A percentile compares a stretch with the other conserved stretches of the same genome.
Conservation (phyloP, 2,329 filamentous ascomycete species). For the Trematosphaeria pertusa region DNA sequence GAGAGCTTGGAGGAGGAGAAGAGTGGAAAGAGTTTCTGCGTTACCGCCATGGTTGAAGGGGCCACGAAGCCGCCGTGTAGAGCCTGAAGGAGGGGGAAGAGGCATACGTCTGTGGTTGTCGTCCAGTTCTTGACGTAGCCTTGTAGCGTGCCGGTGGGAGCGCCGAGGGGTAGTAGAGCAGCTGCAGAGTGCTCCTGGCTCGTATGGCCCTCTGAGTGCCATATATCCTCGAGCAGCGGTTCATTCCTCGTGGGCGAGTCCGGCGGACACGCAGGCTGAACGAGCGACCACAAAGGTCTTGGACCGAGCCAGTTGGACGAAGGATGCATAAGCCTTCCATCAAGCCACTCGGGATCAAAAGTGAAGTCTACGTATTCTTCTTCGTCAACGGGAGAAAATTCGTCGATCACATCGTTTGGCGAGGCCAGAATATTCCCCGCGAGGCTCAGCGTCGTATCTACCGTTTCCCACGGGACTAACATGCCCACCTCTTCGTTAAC, state of each 20-base stretch:
- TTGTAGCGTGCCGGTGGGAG: slow-evolving; percentile 41
- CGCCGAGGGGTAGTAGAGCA: slow-evolving; percentile 39
- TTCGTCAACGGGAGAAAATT: slow-evolving; percentile 16
- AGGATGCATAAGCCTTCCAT: slow-evolving; percentile 26
- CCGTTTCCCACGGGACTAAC: slow-evolving; percentile 55
- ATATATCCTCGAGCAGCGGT: slow-evolving; percentile 46
- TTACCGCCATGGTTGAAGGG: slow-evolving; percentile 52
- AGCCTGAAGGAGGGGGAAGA: slow-evolving; percentile 52
- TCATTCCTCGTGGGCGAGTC: slow-evolving; percentile 41
- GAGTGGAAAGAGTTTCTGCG: slow-evolving; percentile 55
- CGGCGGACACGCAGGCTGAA: slow-evolving; percentile 51
- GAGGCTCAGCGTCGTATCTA: slow-evolving; percentile 47
- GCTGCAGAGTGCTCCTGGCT: slow-evolving; percentile 44
- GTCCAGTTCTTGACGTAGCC: slow-evolving; percentile 59
- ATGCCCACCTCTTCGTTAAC: slow-evolving; percentile 56
- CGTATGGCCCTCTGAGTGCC: slow-evolving; percentile 39
- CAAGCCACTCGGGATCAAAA: slow-evolving; percentile 40
- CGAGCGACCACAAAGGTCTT: slow-evolving; percentile 53
- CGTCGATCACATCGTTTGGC: slow-evolving; percentile 25
- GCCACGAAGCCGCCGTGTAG: slow-evolving; percentile 59
- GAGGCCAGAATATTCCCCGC: slow-evolving; percentile 33
- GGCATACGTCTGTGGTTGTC: slow-evolving; percentile 50
- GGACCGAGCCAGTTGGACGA: slow-evolving; percentile 32
- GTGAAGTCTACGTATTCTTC: slow-evolving; percentile 7
- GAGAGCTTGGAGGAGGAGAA: slow-evolving; percentile 58